Evolutionary conservation across 2,329 filamentous ascomycete species (phyloP), one percentile per base, ranked within the genome.

Genomic region (Pseudogymnoascus sp.): DNA sequence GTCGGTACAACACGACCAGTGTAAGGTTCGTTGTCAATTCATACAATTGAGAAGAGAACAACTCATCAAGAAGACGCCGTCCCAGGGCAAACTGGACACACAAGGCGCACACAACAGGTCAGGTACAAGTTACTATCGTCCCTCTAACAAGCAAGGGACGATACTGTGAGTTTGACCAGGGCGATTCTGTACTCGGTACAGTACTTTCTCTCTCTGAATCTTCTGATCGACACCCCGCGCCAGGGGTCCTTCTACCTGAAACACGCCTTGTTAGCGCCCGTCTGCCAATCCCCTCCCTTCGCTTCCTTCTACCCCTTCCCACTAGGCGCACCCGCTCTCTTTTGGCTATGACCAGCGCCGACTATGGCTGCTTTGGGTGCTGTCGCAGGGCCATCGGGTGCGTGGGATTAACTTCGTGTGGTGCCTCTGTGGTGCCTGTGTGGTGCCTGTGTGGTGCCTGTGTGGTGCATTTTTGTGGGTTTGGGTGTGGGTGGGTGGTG

Each of bases 161-260:
- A 3, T 33, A 30, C 43, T 15, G 4, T 5, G n/a, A 30, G 22
- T 50, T 50, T 50, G 43, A 50, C 25, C 25, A 12, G 8, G 18
- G 43, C 30, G 7, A 30, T 18, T n/a, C 43, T 33, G 43, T 50
- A 50, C 43, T 50, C 39, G 6, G 18, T 41, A 43, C 39, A 43
- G 20, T 28, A 47, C 41, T 15, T 11, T 12, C 8, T 6, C 11
- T 4, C n/a, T 18, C 43, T 50, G 43, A 50, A 50, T 25, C 25
- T 50, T 41, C 43, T 50, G 43, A 50, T 50, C 43, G 43, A 50
- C 43, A 50, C 43, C 25, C 43, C 43, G 25, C 43, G 43, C 43
- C 43, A 50, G 43, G 43, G 43, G 43, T 50, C 43, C 43, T 50
- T 50, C 25, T 50, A 50, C 43, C n/a, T 50, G 43, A 50, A 50